Evolutionary conservation across 495 filamentous ascomycete species (phyloP), one percentile per base, ranked within the genome.

Genomic region (Penicillium taxi): DNA sequence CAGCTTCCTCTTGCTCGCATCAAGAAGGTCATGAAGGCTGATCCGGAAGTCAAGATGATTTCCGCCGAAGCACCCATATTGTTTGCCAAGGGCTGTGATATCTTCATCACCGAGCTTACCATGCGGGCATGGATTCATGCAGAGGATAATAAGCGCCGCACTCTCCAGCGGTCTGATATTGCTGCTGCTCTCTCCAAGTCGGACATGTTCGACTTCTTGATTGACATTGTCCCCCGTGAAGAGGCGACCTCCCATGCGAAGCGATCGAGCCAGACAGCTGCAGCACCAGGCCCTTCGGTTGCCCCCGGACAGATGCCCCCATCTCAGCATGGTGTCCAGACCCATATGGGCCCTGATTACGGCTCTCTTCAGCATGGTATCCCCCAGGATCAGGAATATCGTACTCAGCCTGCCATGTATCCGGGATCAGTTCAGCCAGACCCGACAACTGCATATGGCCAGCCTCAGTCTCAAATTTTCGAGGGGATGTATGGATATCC

Each of bases 101-200:
- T 98, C 52, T 98, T 98, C 66, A 98, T 98, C 53, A 98, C 91
- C 3, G 91, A 98, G 61, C 71, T 98, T 29, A 96, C 91, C 1
- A 98, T 98, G 91, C 86, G 91, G 32, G 91, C 91, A n/a, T 98
- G 91, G 91, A 96, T 98, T 17, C 91, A 96, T 50, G 91, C 91
- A 4, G 91, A 98, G 55, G 91, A 98, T 60, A 98, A 98, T 70
- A 98, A 98, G 69, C 75, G 91, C 9, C 81, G 91, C 9, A 98
- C 91, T 2, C 72, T 98, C 22, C 91, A 98, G 61, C 79, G 91
- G 28, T 93, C 86, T 30, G 91, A 98, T 54, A 98, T 98, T 58
- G 91, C 91, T 33, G 87, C 84, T 17, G 91, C 91, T 11, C 72
- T 98, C 20, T 83, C 87, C 39, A 96, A 96, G 65, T 94, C 86